These are phyloP conservation scores for Ogataea degrootiae DNA, from an alignment of 805 yeast genomes.

Conservation along the genomic window DNA sequence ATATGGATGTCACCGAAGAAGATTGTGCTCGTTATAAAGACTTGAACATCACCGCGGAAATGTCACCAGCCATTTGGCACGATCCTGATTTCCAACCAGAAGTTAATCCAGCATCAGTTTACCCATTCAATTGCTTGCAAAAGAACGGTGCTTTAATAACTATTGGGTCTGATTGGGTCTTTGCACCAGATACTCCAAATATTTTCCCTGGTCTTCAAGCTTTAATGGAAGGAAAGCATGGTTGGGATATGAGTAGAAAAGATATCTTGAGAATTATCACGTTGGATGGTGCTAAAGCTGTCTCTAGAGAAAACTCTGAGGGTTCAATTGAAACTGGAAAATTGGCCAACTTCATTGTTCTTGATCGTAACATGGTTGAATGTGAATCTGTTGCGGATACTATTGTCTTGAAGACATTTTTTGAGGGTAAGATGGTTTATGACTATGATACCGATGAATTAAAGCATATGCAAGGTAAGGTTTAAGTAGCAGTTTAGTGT, in stretches of 20 bases:
- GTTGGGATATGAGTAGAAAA: constrained; percentile 23
- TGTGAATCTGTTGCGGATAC: constrained; percentile 19
- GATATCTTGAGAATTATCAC: constrained; percentile 21
- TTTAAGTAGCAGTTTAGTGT: background rate
- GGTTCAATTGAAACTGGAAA: constrained; percentile 22
- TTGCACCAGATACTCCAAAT: constrained; percentile 26
- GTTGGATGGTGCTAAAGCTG: constrained; percentile 22
- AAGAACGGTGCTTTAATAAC: constrained; percentile 23
- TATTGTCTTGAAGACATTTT: constrained; percentile 20
- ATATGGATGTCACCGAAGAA: constrained; percentile 22
- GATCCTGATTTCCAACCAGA: constrained; percentile 26
- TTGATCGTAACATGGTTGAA: constrained; percentile 19
- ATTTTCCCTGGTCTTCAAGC: constrained; percentile 26
- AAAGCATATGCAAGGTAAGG: constrained; percentile 20
- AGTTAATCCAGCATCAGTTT: constrained; percentile 22
- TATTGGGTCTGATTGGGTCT: constrained; percentile 26
- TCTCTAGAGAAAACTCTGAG: constrained; percentile 17
- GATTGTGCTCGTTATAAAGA: constrained; percentile 21
- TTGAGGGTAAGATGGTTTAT: constrained; percentile 23
- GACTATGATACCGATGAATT: constrained; percentile 24
- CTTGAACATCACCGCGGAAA: constrained; percentile 24
- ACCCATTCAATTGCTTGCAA: constrained; percentile 22
- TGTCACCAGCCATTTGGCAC: constrained; percentile 26
- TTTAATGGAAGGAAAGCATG: constrained; percentile 23
- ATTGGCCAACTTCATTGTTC: constrained; percentile 22